A percentile compares a stretch with the other conserved stretches of the same genome.
Conservation (phyloP, 2,329 filamentous ascomycete genomes). For the Microthyrium microscopicum region DNA sequence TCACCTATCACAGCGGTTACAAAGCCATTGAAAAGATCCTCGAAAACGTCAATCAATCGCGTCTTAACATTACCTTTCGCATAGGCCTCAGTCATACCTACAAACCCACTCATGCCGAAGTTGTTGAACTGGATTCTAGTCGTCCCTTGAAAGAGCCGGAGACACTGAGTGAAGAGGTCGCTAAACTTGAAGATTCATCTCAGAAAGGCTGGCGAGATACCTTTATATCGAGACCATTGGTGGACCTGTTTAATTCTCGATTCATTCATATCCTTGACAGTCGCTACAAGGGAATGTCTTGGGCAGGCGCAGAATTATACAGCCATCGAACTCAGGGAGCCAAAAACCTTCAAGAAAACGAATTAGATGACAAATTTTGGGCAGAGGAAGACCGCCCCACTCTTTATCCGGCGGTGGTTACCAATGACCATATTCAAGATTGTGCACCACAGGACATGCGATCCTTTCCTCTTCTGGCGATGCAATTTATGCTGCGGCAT, state of each 20-base stretch:
- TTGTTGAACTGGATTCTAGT: no score
- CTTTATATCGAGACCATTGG: conserved; percentile 57
- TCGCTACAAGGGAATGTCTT: conserved; percentile 38
- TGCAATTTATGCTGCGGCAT: conserved; percentile 64
- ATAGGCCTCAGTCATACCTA: conserved; percentile 54
- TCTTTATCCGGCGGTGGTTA: conserved; percentile 28
- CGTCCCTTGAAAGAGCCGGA: neutral
- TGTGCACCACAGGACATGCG: conserved; percentile 14
- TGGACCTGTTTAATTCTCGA: conserved; percentile 48
- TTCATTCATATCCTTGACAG: conserved; percentile 47
- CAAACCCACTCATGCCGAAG: conserved; percentile 47
- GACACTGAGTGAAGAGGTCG: conserved; percentile 18
- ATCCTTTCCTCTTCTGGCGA: conserved; percentile 41
- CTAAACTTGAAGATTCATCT: neutral
- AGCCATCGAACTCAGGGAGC: conserved; percentile 32
- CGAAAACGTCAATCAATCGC: conserved; percentile 19
- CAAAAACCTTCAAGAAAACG: conserved; percentile 11
- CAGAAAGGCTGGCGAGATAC: conserved; percentile 33
- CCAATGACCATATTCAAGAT: conserved; percentile 32
- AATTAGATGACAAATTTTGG: conserved; percentile 22
- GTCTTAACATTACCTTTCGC: conserved; percentile 37
- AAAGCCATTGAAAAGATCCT: conserved; percentile 38
- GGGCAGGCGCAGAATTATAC: conserved; percentile 50
- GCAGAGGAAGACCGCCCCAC: conserved; percentile 14
- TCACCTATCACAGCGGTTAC: conserved; percentile 49